Conservation (phyloP, 2,329 filamentous ascomycete species). For the Ceratocystis destructans region DNA sequence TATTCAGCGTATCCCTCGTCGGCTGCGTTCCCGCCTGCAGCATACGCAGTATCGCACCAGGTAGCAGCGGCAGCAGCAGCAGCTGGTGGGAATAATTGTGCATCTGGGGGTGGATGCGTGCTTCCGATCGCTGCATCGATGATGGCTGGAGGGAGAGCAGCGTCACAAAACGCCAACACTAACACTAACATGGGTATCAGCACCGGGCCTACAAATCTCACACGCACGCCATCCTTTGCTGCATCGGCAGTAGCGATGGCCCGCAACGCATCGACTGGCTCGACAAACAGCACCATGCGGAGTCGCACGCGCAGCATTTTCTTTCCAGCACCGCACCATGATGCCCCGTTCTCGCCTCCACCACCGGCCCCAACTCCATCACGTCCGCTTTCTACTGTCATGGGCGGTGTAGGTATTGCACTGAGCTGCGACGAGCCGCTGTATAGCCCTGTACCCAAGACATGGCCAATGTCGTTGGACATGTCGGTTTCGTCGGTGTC, state of each 20-base stretch:
- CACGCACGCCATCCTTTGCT: background rate
- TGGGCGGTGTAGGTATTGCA: slow-evolving; percentile 12
- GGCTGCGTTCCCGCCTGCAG: background rate
- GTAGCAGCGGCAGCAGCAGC: background rate
- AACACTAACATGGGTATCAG: background rate
- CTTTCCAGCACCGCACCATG: slow-evolving; percentile 10
- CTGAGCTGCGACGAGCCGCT: slow-evolving; percentile 12
- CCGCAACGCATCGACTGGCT: slow-evolving; percentile 5
- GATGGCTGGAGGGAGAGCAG: background rate
- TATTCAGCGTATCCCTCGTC: background rate
- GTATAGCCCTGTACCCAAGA: background rate
- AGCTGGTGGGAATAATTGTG: background rate
- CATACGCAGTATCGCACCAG: background rate
- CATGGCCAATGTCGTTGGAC: background rate
- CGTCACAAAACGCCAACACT: background rate
- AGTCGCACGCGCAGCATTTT: slow-evolving; percentile 11
- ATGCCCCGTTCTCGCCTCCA: slow-evolving; percentile 12
- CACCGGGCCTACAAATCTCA: background rate
- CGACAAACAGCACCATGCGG: background rate
- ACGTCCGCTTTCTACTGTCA: background rate
- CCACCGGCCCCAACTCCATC: background rate
- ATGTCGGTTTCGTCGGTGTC: slow-evolving; percentile 12
- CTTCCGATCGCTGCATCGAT: slow-evolving; percentile 10
- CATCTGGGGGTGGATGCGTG: background rate
- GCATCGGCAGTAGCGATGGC: slow-evolving; percentile 11